A percentile compares a stretch with the other conserved stretches of the same genome.
Conservation (phyloP, 2,329 filamentous ascomycete species). For the Xylaria sp. region DNA sequence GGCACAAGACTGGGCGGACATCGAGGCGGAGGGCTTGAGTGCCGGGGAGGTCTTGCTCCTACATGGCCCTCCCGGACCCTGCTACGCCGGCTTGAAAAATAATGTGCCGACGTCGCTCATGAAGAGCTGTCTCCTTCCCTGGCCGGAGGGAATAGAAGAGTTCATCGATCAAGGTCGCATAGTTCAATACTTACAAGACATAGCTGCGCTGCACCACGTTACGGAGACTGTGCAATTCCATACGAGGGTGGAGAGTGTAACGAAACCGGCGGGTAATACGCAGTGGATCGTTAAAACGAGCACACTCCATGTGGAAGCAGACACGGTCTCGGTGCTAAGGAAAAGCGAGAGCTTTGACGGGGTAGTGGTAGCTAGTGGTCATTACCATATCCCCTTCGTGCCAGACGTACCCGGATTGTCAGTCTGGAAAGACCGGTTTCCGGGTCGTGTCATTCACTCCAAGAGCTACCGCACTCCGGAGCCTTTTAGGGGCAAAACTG, state of each 20-base stretch:
- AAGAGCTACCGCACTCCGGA: constrained; percentile 76
- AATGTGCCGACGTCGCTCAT: constrained; percentile 76
- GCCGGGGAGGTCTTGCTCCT: constrained; percentile 49
- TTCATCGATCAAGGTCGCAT: constrained; percentile 68
- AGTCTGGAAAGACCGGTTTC: constrained; percentile 66
- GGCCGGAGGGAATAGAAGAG: constrained; percentile 69
- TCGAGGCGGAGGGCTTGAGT: constrained; percentile 41
- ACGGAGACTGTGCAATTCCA: constrained; percentile 63
- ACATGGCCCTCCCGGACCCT: constrained; percentile 64
- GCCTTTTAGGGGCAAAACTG: constrained; percentile 63
- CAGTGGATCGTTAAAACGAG: constrained; percentile 65
- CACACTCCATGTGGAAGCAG: constrained; percentile 51
- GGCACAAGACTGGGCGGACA: constrained; percentile 40
- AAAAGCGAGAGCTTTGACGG: constrained; percentile 65
- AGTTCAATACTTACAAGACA: constrained; percentile 70
- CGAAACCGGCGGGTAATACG: constrained; percentile 56
- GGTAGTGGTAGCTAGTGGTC: constrained; percentile 73
- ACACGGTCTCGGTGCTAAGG: constrained; percentile 47
- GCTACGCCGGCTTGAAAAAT: constrained; percentile 71
- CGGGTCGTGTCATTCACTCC: constrained; percentile 70
- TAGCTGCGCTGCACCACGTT: constrained; percentile 63
- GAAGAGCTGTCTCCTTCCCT: constrained; percentile 58
- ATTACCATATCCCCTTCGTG: constrained; percentile 72
- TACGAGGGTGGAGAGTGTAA: constrained; percentile 66
- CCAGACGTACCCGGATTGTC: constrained; percentile 69